Evolutionary conservation across 2,329 filamentous ascomycete genomes (phyloP).

Genomic region (Geosmithia putterillii): DNA sequence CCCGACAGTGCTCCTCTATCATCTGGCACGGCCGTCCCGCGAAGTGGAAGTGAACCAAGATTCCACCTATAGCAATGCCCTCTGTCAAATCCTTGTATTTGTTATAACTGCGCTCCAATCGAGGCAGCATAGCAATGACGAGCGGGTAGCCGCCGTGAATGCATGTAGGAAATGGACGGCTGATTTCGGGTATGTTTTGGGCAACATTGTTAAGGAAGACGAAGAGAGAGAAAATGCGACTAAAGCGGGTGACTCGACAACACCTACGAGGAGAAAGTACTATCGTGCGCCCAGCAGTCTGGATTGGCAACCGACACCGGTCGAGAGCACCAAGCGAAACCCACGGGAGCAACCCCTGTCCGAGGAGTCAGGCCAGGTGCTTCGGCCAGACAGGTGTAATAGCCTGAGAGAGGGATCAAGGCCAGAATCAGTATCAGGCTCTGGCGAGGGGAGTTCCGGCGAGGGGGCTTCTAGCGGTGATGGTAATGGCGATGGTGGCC

Average conservation of each 20-base stretch:
- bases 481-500: too few species aligned
- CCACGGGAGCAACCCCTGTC: background rate
- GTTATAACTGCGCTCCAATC: background rate
- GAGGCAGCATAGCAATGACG: background rate
- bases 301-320: background rate
- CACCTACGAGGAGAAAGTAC: background rate
- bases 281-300: background rate
- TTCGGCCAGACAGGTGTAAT: background rate
- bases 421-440: too few species aligned
- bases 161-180: background rate
- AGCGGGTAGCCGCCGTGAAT: background rate
- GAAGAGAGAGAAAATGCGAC: background rate
- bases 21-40: constrained; percentile 1
- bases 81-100: background rate
- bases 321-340: background rate
- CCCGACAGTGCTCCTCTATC: constrained; percentile 2
- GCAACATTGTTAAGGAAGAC: background rate
- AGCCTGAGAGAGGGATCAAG: too few species aligned
- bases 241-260: background rate
- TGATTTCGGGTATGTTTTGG: background rate
- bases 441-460: too few species aligned
- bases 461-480: too few species aligned
- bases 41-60: background rate
- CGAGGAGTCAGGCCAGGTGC: background rate
- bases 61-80: background rate